Conservation (phyloP, 2,329 filamentous ascomycete genomes). For the Gyromitra esculenta region DNA sequence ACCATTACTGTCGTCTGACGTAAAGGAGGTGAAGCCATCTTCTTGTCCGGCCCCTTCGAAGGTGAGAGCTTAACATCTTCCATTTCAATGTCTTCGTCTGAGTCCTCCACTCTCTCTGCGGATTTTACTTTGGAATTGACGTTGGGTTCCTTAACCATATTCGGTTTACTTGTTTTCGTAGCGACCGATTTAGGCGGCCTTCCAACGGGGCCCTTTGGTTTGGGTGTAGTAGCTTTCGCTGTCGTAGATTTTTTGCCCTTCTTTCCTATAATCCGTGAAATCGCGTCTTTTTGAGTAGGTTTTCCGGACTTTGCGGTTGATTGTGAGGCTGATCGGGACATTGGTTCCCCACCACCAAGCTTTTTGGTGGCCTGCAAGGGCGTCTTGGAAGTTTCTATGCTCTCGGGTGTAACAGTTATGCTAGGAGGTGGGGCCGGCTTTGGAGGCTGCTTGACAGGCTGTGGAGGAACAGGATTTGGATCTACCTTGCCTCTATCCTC, state of each 20-base stretch:
- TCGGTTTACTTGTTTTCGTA: constrained; percentile 40
- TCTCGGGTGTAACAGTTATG: constrained; percentile 47
- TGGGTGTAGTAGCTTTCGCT: constrained; percentile 36
- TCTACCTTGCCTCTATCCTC: constrained; percentile 57
- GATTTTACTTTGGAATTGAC: constrained; percentile 52
- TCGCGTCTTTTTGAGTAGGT: constrained; percentile 44
- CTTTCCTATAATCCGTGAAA: constrained; percentile 52
- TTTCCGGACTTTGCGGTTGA: constrained; percentile 43
- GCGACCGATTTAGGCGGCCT: constrained; percentile 51
- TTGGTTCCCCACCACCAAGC: constrained; percentile 46
- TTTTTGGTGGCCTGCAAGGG: constrained; percentile 40
- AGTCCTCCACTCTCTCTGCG: constrained; percentile 53
- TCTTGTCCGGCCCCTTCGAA: constrained; percentile 42
- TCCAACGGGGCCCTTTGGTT: constrained; percentile 49
- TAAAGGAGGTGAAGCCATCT: constrained; percentile 23
- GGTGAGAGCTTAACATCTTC: constrained; percentile 50
- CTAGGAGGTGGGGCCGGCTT: constrained; percentile 46
- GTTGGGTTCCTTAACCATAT: constrained; percentile 14
- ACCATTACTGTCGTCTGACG: constrained; percentile 35
- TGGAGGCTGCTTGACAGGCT: constrained; percentile 42
- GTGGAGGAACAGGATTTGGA: constrained; percentile 38
- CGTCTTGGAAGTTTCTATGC: constrained; percentile 33
- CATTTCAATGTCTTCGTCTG: constrained; percentile 54
- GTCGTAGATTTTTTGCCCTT: constrained; percentile 49
- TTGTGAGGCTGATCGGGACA: constrained; percentile 54